Conservation (phyloP, 2,329 filamentous ascomycete genomes). For the Beauveria caledonica region DNA sequence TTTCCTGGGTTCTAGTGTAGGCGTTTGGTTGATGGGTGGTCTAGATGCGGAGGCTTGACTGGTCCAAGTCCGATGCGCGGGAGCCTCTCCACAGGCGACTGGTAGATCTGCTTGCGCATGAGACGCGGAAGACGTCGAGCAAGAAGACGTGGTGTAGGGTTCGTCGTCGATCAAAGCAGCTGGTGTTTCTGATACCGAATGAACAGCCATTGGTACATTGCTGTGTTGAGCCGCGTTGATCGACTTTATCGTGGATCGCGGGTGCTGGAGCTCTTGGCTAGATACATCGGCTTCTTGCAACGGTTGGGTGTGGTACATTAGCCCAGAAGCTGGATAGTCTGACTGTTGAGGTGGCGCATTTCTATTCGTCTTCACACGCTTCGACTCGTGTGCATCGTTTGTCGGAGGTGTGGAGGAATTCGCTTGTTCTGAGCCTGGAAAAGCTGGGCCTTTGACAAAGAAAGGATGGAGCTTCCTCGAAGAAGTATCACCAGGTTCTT, state of each 20-base stretch:
- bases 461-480: slow-evolving; percentile 48
- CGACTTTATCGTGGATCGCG: background rate
- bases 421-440: background rate
- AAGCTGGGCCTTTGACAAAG: slow-evolving; percentile 29
- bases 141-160: background rate
- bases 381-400: slow-evolving; percentile 17
- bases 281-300: background rate
- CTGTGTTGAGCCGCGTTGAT: background rate
- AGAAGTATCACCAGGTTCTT: slow-evolving; percentile 26
- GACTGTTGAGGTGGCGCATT: slow-evolving; percentile 11
- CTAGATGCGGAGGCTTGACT: background rate
- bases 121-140: background rate
- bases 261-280: background rate
- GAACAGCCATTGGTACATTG: background rate
- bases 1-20: background rate
- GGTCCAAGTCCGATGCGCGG: background rate
- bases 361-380: slow-evolving; percentile 34
- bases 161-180: too few relatives aligned
- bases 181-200: background rate
- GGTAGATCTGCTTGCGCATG: background rate
- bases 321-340: background rate
- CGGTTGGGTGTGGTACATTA: background rate
- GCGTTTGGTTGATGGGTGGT: background rate
- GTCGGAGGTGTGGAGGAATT: background rate
- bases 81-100: background rate